Base-by-base conservation (phyloP, 192 early-diverging fungal genomes). In the Funneliformis geosporum region DNA sequence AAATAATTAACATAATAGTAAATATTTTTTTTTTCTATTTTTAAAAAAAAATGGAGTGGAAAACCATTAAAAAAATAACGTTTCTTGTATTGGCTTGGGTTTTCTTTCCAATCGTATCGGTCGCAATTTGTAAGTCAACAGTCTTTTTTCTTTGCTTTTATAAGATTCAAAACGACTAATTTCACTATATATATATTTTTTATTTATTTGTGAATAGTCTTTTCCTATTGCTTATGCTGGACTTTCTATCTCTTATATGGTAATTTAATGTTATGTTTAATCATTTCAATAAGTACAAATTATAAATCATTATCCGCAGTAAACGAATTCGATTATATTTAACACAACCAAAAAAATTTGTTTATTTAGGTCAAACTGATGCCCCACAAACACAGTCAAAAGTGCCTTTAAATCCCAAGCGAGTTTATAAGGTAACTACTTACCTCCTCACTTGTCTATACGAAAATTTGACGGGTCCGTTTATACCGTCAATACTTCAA, bases 221-320 rank as follows among this genome's bases (percentile, higher is more conserved):
- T 23, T 47, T 38, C 66, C 9, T 79, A 79, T 59, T n/a, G 27
- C 0, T 14, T 70, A 25, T 66, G 62, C 21, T 79, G 77, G 77
- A 38, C 21, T 25, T 79, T 79, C 9, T 79, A 79, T 59, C n/a
- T 79, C n/a, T n/a, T 69, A n/a, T 79, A 69, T 40, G 77, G 77
- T 79, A 59, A 16, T 67, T 78, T n/a, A n/a, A n/a, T n/a, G n/a
- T n/a, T n/a, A n/a, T n/a, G n/a, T n/a, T n/a, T n/a, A n/a, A n/a
- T n/a, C n/a, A n/a, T n/a, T n/a, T n/a, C n/a, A n/a, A n/a, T n/a
- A n/a, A n/a, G n/a, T n/a, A n/a, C n/a, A n/a, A n/a, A n/a, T n/a
- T n/a, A n/a, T n/a, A n/a, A n/a, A n/a, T n/a, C n/a, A n/a, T n/a
- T n/a, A n/a, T n/a, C n/a, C n/a, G n/a, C 8, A 40, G 10, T 33